Evolutionary conservation across 306 rosid species (phyloP).

Genomic region (Inga oerstediana): DNA sequence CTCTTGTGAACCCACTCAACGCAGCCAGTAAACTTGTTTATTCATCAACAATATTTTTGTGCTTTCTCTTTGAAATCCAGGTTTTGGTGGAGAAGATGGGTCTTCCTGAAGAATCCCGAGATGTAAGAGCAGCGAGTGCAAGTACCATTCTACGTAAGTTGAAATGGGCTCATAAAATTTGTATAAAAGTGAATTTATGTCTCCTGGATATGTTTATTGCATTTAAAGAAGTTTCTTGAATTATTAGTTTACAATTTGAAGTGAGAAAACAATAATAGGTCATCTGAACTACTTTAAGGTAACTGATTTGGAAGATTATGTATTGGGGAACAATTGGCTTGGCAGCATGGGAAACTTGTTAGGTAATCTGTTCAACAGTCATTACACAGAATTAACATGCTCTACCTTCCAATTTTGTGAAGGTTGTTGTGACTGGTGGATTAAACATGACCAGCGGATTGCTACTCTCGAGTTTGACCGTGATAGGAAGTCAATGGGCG

Average conservation of each 20-base stretch:
- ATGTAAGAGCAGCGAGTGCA: slow-evolving; percentile 18
- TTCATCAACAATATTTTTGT: not conserved
- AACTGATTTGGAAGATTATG: not conserved
- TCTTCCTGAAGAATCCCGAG: slow-evolving; percentile 41
- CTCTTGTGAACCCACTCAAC: not conserved
- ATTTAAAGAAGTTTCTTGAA: not conserved
- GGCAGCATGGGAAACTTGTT: not conserved
- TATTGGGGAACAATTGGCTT: not conserved
- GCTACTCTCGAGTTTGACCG: slow-evolving; percentile 79
- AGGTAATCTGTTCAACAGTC: not conserved
- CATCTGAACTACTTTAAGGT: not conserved
- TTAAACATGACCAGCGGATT: slow-evolving; percentile 45
- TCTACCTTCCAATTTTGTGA: not conserved
- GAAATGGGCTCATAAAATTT: not conserved
- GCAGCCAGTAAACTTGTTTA: not conserved
- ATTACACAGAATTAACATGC: not conserved
- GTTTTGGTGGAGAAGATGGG: slow-evolving; percentile 82
- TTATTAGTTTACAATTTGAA: not conserved
- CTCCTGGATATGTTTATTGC: not conserved
- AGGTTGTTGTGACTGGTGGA: slow-evolving; percentile 64
- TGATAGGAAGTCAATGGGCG: slow-evolving; percentile 74
- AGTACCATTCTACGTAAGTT: slow-evolving; percentile 47
- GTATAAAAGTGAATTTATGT: not conserved
- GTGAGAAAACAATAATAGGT: not conserved
- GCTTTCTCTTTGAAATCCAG: slow-evolving; percentile 36